Conservation (phyloP, 2,329 filamentous ascomycete species). For the Sarocladium brachiariae region DNA sequence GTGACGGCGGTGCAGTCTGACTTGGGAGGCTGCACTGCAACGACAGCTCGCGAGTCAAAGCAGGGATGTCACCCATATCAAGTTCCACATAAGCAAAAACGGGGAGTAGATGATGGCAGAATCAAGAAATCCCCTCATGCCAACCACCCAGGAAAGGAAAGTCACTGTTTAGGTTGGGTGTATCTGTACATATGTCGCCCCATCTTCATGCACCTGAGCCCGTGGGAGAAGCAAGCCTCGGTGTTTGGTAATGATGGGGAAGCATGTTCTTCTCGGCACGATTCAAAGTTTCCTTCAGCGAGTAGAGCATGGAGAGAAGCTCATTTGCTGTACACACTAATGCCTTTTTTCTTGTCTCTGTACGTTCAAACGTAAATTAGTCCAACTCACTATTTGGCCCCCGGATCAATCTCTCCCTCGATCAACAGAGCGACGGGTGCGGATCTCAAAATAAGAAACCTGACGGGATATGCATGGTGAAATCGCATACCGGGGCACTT, state of each 20-base stretch:
- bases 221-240: slow-evolving; percentile 31
- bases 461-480: too few relatives aligned
- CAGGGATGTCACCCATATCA: not conserved
- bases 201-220: slow-evolving; percentile 50
- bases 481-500: not conserved
- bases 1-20: not conserved
- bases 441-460: too few relatives aligned
- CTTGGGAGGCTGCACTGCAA: not conserved
- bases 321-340: slow-evolving; percentile 55
- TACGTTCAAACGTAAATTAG: too few relatives aligned
- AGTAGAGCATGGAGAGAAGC: slow-evolving; percentile 40
- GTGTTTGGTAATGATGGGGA: slow-evolving; percentile 54
- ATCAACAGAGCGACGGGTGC: too few relatives aligned
- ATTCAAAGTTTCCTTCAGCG: slow-evolving; percentile 48
- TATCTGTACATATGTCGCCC: slow-evolving; percentile 32
- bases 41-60: too few relatives aligned
- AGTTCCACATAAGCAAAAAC: slow-evolving; percentile 9
- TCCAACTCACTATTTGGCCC: too few relatives aligned
- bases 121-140: not conserved
- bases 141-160: not conserved
- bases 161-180: not conserved
- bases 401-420: not conserved
- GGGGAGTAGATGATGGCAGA: not conserved
- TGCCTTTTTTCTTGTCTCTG: too few relatives aligned
- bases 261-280: slow-evolving; percentile 43